Evolutionary conservation across 2,329 filamentous ascomycete species (phyloP).

Genomic region (Paraconiothyrium brasiliense): DNA sequence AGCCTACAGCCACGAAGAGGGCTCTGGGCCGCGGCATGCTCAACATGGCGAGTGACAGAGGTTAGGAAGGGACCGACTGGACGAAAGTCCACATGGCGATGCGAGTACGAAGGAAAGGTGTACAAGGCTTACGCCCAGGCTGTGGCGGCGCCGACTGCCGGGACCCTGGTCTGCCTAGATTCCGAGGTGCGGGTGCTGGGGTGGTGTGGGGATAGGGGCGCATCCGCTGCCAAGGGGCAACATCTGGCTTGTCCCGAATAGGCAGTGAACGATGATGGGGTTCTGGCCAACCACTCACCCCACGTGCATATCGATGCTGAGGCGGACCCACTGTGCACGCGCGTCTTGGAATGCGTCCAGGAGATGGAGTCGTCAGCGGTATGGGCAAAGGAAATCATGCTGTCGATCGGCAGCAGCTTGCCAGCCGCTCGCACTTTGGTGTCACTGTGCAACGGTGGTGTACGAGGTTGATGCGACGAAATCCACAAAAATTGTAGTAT

Average conservation of each 20-base stretch:
- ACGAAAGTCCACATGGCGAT: background rate
- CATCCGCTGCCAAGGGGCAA: constrained; percentile 2
- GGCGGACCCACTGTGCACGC: background rate
- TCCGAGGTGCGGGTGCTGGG: background rate
- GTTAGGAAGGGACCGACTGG: background rate
- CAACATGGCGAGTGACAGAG: constrained; percentile 6
- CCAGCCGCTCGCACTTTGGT: background rate
- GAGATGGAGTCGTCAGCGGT: background rate
- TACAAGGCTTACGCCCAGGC: constrained; percentile 1
- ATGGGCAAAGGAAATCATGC: background rate
- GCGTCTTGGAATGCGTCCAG: background rate
- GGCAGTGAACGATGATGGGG: background rate
- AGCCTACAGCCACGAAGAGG: constrained; percentile 1
- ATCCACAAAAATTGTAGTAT: background rate
- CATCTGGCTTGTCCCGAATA: background rate
- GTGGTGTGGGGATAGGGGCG: constrained; percentile 4
- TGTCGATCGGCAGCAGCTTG: background rate
- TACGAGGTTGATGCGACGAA: background rate
- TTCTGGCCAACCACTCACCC: constrained; percentile 5
- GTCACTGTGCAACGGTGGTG: background rate
- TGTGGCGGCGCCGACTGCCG: constrained; percentile 10
- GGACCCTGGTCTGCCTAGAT: constrained; percentile 1
- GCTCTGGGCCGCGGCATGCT: constrained; percentile 8
- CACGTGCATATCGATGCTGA: background rate
- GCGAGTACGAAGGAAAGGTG: background rate